Conservation (phyloP, 1,139 yeast species). For the Debaryomyces subglobosus region DNA sequence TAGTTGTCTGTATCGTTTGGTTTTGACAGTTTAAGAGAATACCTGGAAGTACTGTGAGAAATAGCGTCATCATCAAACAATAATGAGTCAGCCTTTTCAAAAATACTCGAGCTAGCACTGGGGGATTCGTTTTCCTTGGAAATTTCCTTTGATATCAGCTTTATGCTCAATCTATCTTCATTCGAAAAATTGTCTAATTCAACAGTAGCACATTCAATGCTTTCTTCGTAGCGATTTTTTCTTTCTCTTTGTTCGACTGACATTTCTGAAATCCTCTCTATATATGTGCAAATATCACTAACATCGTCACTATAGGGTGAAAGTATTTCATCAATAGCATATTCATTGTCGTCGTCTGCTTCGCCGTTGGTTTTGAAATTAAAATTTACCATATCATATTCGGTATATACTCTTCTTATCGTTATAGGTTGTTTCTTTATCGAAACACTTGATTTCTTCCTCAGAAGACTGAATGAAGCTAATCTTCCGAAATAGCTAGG, state of each 20-base stretch:
- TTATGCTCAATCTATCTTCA: background rate
- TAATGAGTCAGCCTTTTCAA: constrained; percentile 10
- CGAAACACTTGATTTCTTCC: background rate
- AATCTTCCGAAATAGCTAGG: background rate
- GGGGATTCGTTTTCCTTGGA: background rate
- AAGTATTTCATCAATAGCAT: constrained; percentile 4
- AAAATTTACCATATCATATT: background rate
- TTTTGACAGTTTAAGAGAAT: constrained; percentile 11
- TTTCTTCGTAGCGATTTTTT: background rate
- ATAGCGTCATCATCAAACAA: constrained; percentile 21
- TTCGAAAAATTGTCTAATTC: background rate
- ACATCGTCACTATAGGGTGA: constrained; percentile 4
- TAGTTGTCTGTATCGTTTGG: constrained; percentile 13
- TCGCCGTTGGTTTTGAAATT: background rate
- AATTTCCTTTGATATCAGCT: background rate
- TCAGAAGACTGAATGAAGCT: background rate
- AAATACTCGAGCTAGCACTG: background rate
- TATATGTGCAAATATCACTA: background rate
- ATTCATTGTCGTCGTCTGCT: background rate
- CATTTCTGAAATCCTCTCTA: background rate
- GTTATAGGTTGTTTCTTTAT: background rate
- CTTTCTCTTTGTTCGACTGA: background rate
- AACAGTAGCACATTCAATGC: background rate
- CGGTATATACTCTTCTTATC: background rate
- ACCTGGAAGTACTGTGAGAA: constrained; percentile 25